Percentiles rank a stretch among this genome's conserved stretches.
Evolutionary conservation across 2,329 filamentous ascomycete species (phyloP).

Genomic region (Cladosporium austrohemisphaericum): DNA sequence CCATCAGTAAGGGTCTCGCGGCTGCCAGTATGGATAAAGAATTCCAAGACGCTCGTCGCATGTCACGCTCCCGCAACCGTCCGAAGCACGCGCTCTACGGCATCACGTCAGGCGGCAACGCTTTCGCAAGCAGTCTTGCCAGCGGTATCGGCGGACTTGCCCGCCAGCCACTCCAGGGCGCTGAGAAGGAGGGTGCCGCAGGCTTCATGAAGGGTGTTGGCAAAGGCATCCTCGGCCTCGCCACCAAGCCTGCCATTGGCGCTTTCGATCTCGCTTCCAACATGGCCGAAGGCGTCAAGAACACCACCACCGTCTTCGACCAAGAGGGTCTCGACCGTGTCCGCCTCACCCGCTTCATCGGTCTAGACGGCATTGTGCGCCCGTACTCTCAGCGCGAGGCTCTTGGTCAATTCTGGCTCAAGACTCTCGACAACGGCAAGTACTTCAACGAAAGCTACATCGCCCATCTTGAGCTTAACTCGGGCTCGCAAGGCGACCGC

Average conservation of each 20-base stretch:
- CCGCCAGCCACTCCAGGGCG: conserved; percentile 88
- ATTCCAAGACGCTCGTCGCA: conserved; percentile 93
- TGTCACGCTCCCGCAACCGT: conserved; percentile 85
- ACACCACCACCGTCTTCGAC: conserved; percentile 98
- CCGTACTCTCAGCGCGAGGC: conserved; percentile 94
- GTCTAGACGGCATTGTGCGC: conserved; percentile 85
- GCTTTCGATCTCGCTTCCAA: conserved; percentile 96
- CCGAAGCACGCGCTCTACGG: conserved; percentile 97
- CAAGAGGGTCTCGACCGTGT: conserved; percentile 90
- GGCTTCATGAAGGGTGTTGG: conserved; percentile 98
- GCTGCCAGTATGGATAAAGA: conserved; percentile 97
- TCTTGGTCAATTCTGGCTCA: conserved; percentile 96
- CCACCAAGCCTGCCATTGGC: conserved; percentile 94
- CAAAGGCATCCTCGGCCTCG: conserved; percentile 89
- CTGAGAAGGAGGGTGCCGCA: conserved; percentile 87
- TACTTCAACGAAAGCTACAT: conserved; percentile 98
- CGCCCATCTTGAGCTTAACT: conserved; percentile 78
- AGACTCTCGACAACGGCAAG: conserved; percentile 94
- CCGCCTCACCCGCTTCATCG: conserved; percentile 87
- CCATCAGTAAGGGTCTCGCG: conserved; percentile 91
- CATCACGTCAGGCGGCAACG: conserved; percentile 91
- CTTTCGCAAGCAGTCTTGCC: conserved; percentile 85
- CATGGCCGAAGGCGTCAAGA: conserved; percentile 93
- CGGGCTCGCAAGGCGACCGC: conserved; percentile 63
- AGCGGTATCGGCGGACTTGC: conserved; percentile 92